A percentile compares a stretch with the other conserved stretches of the same genome.
Conservation (phyloP, 257 asterid genomes). For the Craterostigma plantagineum region DNA sequence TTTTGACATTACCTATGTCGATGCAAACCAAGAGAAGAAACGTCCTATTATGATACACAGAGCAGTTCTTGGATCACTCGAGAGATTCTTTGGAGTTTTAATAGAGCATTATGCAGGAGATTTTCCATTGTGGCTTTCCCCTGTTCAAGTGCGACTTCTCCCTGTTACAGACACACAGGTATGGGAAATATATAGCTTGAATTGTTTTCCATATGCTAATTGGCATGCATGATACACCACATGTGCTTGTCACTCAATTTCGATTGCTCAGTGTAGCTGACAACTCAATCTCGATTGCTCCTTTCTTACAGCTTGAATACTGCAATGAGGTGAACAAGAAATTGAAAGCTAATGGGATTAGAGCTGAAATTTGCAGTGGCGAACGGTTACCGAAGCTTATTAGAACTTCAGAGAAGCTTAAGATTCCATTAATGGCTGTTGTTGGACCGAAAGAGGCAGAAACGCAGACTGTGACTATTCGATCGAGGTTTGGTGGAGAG, state of each 20-base stretch:
- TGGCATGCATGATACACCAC: no score
- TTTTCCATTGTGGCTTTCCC: slow-evolving; percentile 94
- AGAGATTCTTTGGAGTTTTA: slow-evolving; percentile 87
- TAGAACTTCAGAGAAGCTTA: slow-evolving; percentile 70
- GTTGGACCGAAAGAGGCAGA: slow-evolving; percentile 80
- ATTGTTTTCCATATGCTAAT: neutral
- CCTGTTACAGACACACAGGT: slow-evolving; percentile 91
- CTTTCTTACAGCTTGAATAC: slow-evolving; percentile 49
- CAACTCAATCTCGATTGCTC: no score
- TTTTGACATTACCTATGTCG: slow-evolving; percentile 66
- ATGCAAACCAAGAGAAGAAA: slow-evolving; percentile 64
- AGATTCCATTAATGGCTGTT: slow-evolving; percentile 85
- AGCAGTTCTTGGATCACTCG: slow-evolving; percentile 92
- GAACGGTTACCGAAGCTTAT: slow-evolving; percentile 81
- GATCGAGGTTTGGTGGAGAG: slow-evolving; percentile 78
- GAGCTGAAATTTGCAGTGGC: slow-evolving; percentile 63
- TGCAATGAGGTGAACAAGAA: slow-evolving; percentile 44
- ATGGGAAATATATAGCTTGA: slow-evolving; percentile 1
- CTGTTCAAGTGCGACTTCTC: slow-evolving; percentile 63
- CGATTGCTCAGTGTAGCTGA: no score
- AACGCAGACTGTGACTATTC: slow-evolving; percentile 45
- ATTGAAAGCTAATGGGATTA: slow-evolving; percentile 48
- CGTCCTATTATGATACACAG: slow-evolving; percentile 90
- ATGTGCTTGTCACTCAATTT: no score
- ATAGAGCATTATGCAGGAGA: slow-evolving; percentile 91